Evolutionary conservation across 106 monocot genomes (phyloP), one percentile per base, ranked within the genome.

Genomic region (Allium cepa): DNA sequence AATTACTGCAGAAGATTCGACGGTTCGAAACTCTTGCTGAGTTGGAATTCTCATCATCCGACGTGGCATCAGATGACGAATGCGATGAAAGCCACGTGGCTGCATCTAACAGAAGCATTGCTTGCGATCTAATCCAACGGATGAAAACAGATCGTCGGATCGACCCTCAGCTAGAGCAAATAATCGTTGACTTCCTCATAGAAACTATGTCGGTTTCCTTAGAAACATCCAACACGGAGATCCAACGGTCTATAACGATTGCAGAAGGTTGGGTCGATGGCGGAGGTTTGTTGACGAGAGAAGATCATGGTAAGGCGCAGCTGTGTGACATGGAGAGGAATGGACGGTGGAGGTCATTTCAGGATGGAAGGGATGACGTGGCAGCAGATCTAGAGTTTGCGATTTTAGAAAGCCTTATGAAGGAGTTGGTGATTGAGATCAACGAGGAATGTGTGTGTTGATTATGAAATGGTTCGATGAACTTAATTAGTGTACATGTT

Each of bases 101-200:
- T 9, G 59, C 64, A 52, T 63, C 49, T 12, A 74, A 60, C 8
- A 70, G 17, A 8, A 49, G 26, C 10, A 60, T 51, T 26, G 77
- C 77, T 8, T 59, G 48, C 56, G 71, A 55, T 14, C 18, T 87
- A 4, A 66, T 87, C 49, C n/a, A 26, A 46, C 53, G 69, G 28
- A 46, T 83, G 10, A 59, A 57, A 26, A 17, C 49, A 13, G 50
- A 10, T 50, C 18, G 26, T 1, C 12, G 46, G 45, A 49, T 26
- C 62, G 48, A 7, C 27, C 5, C 17, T 7, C 66, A 8, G 9
- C 62, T 46, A 26, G 74, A 83, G 70, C 67, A 64, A 50, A 66
- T 93, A 47, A 57, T 93, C 9, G 4, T 83, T 3, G 88, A 86
- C 63, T 88, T 85, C 66, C 88, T 93, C 69, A 46, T 59, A 4